Evolutionary conservation across 805 yeast genomes (phyloP).

Genomic region (Candida ponderosae): DNA sequence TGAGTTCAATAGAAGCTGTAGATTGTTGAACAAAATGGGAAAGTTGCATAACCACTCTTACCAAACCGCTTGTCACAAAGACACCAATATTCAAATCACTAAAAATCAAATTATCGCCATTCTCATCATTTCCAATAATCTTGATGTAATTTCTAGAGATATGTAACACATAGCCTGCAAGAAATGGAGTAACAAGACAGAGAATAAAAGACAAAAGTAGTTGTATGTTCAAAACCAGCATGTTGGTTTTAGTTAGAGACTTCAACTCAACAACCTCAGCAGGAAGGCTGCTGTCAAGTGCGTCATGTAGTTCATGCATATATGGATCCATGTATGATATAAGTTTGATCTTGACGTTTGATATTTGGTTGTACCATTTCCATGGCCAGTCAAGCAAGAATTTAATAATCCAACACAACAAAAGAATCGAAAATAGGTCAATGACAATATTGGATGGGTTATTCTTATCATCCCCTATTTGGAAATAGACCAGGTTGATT

Average conservation of each 20-base stretch:
- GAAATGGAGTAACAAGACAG: slow-evolving; percentile 22
- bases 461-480: slow-evolving; percentile 7
- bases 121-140: slow-evolving; percentile 17
- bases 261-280: background rate
- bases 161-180: slow-evolving; percentile 22
- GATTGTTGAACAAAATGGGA: slow-evolving; percentile 11
- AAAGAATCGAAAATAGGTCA: slow-evolving; percentile 23
- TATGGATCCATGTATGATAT: slow-evolving; percentile 2
- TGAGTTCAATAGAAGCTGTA: slow-evolving; percentile 10
- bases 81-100: slow-evolving; percentile 29
- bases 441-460: slow-evolving; percentile 19
- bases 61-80: slow-evolving; percentile 26
- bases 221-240: slow-evolving; percentile 6
- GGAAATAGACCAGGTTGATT: slow-evolving; percentile 5
- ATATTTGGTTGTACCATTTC: slow-evolving; percentile 27
- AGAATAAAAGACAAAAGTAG: slow-evolving; percentile 17
- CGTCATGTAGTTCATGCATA: too few relatives aligned
- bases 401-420: slow-evolving; percentile 27
- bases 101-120: slow-evolving; percentile 22
- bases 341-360: slow-evolving; percentile 8
- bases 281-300: too few relatives aligned
- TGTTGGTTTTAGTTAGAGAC: slow-evolving; percentile 1
- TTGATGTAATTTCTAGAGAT: slow-evolving; percentile 21
- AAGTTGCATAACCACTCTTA: slow-evolving; percentile 18
- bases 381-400: slow-evolving; percentile 34